Conservation (phyloP, 129 eudicot genomes). For the Saposhnikovia divaricata region DNA sequence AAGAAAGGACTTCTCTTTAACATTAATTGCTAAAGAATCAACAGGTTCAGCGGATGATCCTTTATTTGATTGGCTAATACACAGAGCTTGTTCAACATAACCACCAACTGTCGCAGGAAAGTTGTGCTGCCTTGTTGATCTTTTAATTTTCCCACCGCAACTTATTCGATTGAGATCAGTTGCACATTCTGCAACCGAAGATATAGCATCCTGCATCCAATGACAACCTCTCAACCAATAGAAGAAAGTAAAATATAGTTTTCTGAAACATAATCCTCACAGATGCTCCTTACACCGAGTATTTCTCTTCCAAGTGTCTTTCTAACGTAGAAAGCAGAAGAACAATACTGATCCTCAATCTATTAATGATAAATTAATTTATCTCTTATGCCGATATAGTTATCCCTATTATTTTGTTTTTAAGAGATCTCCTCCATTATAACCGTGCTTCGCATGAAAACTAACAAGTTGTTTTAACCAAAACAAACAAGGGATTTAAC, state of each 20-base stretch:
- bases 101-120: slow-evolving; percentile 23
- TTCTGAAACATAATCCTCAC: background rate
- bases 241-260: no score
- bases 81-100: slow-evolving; percentile 18
- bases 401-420: background rate
- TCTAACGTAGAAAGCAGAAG: background rate
- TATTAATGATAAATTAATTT: no score
- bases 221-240: background rate
- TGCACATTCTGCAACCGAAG: slow-evolving; percentile 29
- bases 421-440: no score
- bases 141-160: slow-evolving; percentile 83
- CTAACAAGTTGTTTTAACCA: background rate
- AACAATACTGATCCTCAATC: background rate
- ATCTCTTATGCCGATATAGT: background rate
- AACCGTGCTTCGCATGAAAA: background rate
- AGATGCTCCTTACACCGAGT: background rate
- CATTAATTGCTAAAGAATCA: slow-evolving; percentile 47
- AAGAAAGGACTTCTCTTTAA: slow-evolving; percentile 25
- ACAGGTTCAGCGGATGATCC: slow-evolving; percentile 39
- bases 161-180: slow-evolving; percentile 43
- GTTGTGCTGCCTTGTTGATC: slow-evolving; percentile 39
- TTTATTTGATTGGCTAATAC: slow-evolving; percentile 18
- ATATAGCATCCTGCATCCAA: slow-evolving; percentile 51
- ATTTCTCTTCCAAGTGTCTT: background rate
- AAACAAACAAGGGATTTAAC: background rate